These are phyloP conservation scores for Asclepias syriaca DNA, from an alignment of 257 asterid species.

Conservation along the genomic window DNA sequence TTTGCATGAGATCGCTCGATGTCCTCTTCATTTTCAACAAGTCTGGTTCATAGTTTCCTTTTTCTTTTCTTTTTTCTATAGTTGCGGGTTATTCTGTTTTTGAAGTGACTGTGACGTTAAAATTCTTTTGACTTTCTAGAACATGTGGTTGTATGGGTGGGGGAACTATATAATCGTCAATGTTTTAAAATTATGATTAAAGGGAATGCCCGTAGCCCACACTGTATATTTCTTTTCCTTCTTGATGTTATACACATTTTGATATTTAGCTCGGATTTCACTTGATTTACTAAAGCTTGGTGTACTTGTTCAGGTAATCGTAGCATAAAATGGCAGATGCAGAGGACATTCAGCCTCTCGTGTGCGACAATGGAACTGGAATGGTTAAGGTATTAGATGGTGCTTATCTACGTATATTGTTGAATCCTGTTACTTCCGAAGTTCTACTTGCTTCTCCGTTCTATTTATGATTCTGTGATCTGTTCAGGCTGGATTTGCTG, in stretches of 20 bases:
- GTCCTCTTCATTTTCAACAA: neutral
- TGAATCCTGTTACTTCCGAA: neutral
- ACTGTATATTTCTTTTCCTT: neutral
- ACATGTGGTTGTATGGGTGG: no score
- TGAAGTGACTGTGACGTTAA: neutral
- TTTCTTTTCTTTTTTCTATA: neutral
- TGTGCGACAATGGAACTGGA: conserved; percentile 32
- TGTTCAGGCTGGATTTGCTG: conserved; percentile 33
- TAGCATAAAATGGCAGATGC: conserved; percentile 34
- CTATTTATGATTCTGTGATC: neutral
- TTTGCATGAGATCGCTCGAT: neutral
- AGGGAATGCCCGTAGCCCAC: no score
- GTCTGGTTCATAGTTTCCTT: neutral
- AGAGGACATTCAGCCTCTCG: conserved; percentile 27
- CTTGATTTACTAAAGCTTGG: conserved; percentile 1
- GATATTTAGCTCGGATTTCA: neutral
- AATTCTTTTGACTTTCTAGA: neutral
- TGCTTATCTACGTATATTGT: neutral
- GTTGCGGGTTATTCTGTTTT: neutral
- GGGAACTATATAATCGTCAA: neutral
- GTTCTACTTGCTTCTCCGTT: neutral
- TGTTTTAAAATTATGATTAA: no score
- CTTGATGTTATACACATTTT: no score
- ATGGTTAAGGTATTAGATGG: conserved; percentile 25
- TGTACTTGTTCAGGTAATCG: conserved; percentile 22